These are phyloP conservation scores for Solanum clarkiae DNA, from an alignment of 257 asterid species.

Conservation along the genomic window DNA sequence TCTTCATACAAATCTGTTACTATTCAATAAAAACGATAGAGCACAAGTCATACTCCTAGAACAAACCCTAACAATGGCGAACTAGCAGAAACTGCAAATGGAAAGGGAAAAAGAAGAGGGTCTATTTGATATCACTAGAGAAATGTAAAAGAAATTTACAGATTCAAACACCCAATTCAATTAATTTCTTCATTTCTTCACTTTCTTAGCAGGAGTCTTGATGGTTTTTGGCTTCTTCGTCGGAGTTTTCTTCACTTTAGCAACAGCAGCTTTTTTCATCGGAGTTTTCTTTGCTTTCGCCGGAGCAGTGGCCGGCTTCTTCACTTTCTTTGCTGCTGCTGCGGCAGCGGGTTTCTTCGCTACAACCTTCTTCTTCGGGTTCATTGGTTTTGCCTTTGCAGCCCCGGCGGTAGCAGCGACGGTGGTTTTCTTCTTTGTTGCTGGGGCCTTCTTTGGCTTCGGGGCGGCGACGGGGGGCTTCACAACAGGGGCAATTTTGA, in stretches of 20 bases:
- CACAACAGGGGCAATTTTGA: constrained; percentile 17
- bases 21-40: not conserved
- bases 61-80: not conserved
- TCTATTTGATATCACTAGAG: not conserved
- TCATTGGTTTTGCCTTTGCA: constrained; percentile 18
- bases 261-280: not conserved
- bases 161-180: not conserved
- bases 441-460: constrained; percentile 9
- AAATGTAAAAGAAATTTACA: not conserved
- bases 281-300: constrained; percentile 6
- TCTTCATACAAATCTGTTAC: not conserved
- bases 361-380: not conserved
- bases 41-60: not conserved
- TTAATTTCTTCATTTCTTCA: not conserved
- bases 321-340: not conserved
- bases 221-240: not conserved
- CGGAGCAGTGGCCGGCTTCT: constrained; percentile 2
- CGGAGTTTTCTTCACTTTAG: constrained; percentile 2
- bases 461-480: not conserved
- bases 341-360: constrained; percentile 2
- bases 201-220: not conserved
- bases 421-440: not conserved
- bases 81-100: not conserved
- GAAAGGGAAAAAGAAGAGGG: not conserved
- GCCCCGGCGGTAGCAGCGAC: not conserved